These are phyloP conservation scores for Colletotrichum chlorophyti DNA, from an alignment of 2,329 filamentous ascomycete species.

Conservation along the genomic window DNA sequence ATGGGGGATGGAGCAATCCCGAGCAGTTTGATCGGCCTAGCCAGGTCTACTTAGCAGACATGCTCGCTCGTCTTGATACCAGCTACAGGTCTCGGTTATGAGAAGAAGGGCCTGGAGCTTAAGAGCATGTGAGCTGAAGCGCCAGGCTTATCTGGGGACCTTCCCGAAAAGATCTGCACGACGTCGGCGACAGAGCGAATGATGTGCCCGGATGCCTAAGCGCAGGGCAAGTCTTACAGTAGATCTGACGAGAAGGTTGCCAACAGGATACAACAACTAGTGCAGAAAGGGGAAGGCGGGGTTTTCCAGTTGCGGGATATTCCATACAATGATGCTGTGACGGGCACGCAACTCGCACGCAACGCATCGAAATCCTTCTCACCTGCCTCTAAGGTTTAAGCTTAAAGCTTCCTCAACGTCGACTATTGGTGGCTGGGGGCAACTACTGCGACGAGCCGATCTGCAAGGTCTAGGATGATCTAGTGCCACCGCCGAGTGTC, in stretches of 20 bases:
- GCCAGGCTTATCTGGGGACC: constrained; percentile 1
- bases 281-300: neutral
- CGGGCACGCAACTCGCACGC: constrained; percentile 15
- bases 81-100: neutral
- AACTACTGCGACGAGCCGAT: constrained; percentile 11
- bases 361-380: constrained; percentile 12
- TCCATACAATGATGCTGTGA: too few relatives aligned
- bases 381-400: constrained; percentile 27
- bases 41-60: neutral
- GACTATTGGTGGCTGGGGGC: neutral
- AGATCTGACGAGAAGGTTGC: neutral
- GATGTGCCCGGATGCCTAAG: too few relatives aligned
- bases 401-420: constrained; percentile 10
- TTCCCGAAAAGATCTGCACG: constrained; percentile 1
- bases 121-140: neutral
- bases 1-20: neutral
- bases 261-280: neutral
- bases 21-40: neutral
- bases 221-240: neutral
- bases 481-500: neutral
- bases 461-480: neutral
- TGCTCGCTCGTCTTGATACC: neutral
- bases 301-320: neutral
- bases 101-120: neutral
- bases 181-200: neutral